Base-by-base conservation (phyloP, 1,284 basidiomycete species). In the Mycosarcoma maydis region DNA sequence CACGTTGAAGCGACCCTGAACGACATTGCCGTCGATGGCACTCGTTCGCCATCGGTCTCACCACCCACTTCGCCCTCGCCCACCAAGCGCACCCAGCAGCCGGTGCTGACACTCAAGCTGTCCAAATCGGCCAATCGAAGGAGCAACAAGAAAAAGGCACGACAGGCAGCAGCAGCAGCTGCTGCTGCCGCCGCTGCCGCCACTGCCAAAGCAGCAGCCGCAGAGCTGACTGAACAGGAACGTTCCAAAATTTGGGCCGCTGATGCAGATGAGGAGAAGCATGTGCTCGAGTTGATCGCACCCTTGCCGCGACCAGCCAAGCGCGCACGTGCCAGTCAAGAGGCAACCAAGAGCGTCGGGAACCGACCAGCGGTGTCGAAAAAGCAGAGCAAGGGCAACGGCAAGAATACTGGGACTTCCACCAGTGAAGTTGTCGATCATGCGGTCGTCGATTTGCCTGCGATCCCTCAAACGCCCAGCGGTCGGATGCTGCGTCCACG, bases 11-110 rank as follows among this genome's bases (percentile, higher is more conserved):
- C 22, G 2, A 17, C 27, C 3, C 32, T 45, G 2, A 39, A 34
- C 6, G 39, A 36, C 37, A 24, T 6, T n/a, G 10, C 20, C 16
- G 26, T 33, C 4, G 13, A 5, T 14, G 38, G 6, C 8, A 2
- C 41, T 10, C 61, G 40, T 19, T 52, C 61, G 39, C 50, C 61
- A 2, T 57, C 61, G 1, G 24, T 65, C 23, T 65, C 61, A 19
- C 61, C 61, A 6, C 61, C 61, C 9, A 45, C 61, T 16, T 65
- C 61, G 16, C 54, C 61, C 2, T 65, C 61, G 16, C 61, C 54
- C 14, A 65, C 61, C 17, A 65, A 65, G 37, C 61, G 54, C n/a
- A 49, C 10, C 22, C 37, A 26, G 47, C 38, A 30, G 19, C 36
- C 45, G 1, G 45, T 37, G 14, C 22, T 36, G 19, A 24, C 20